Base-by-base conservation (phyloP, 176 grass and related monocot genomes). In the Cymbopogon citratus region DNA sequence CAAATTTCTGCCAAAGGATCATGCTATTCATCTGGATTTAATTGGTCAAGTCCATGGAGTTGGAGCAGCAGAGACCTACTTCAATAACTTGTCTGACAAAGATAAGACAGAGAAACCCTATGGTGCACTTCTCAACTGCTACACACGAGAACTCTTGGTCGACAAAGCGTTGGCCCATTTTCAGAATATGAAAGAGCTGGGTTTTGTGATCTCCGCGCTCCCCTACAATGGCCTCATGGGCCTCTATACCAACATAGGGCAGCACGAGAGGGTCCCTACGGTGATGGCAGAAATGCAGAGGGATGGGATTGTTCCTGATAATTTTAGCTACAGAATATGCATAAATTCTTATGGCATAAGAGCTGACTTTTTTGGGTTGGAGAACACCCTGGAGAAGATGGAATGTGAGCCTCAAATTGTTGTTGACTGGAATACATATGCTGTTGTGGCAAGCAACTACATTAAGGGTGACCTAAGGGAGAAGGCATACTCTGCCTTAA, bases 251-350 rank as follows among this genome's bases (percentile, higher is more conserved):
- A 90, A 88, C 40, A 67, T 89, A 23, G 89, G 85, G 43, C 85
- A 92, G 84, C 87, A 94, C 41, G 94, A 97, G 64, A 94, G 81
- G 80, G 94, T 97, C 25, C 91, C 80, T 66, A 78, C 77, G 12
- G 87, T 97, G 44, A 91, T 94, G 7, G 80, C 85, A 19, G 74
- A 97, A 45, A 97, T 97, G 94, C 90, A 91, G 78, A 63, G 80
- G 28, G 81, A 90, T 57, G 84, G 92, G 36, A 83, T 97, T 52
- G 66, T 90, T 68, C 94, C 94, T 54, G 85, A 94, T 75, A 92
- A 92, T 73, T 97, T 92, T 57, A 97, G 92, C 65, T 97, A 97
- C 63, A 90, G 83, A 84, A 92, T 92, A 67, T 97, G 92, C 78
- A 94, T 91, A 14, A 91, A 90, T 80, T 92, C 94, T 35, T 97